These are phyloP conservation scores for Pichia exigua DNA, from an alignment of 805 yeast species.

Conservation along the genomic window DNA sequence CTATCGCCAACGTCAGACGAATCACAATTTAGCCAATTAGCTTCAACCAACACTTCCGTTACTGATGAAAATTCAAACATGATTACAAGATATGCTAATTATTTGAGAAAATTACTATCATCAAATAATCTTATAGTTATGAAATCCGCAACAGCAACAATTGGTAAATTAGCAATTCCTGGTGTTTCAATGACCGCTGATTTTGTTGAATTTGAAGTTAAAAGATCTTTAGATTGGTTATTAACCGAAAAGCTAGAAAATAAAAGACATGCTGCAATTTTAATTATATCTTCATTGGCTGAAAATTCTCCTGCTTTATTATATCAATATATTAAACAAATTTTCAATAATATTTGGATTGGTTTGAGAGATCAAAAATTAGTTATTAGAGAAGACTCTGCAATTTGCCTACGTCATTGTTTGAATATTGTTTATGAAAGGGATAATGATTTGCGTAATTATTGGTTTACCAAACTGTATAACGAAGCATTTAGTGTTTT, in stretches of 20 bases:
- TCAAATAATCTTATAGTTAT: slow-evolving; percentile 79
- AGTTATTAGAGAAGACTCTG: slow-evolving; percentile 74
- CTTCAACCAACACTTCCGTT: slow-evolving; percentile 22
- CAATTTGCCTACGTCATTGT: slow-evolving; percentile 70
- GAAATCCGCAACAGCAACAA: slow-evolving; percentile 76
- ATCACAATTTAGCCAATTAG: slow-evolving; percentile 27
- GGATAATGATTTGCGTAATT: slow-evolving; percentile 59
- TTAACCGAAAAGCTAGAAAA: slow-evolving; percentile 80
- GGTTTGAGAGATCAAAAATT: slow-evolving; percentile 76
- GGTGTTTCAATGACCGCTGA: slow-evolving; percentile 88
- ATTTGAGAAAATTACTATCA: slow-evolving; percentile 69
- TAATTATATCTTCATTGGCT: slow-evolving; percentile 77
- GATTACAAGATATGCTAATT: slow-evolving; percentile 86
- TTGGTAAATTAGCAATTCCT: slow-evolving; percentile 83
- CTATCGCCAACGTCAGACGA: slow-evolving; percentile 53
- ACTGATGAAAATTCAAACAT: slow-evolving; percentile 76
- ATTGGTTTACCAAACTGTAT: slow-evolving; percentile 63
- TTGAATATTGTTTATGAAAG: slow-evolving; percentile 72
- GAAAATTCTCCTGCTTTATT: slow-evolving; percentile 79
- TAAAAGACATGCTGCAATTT: slow-evolving; percentile 84
- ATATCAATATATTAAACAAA: slow-evolving; percentile 68
- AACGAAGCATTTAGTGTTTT: slow-evolving; percentile 27
- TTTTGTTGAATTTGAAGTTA: slow-evolving; percentile 87
- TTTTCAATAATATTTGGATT: slow-evolving; percentile 78
- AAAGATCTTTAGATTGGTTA: slow-evolving; percentile 84